These are phyloP conservation scores for Tetrahymena elliotti DNA, from an alignment of 73 alveolate species.

Conservation along the genomic window DNA sequence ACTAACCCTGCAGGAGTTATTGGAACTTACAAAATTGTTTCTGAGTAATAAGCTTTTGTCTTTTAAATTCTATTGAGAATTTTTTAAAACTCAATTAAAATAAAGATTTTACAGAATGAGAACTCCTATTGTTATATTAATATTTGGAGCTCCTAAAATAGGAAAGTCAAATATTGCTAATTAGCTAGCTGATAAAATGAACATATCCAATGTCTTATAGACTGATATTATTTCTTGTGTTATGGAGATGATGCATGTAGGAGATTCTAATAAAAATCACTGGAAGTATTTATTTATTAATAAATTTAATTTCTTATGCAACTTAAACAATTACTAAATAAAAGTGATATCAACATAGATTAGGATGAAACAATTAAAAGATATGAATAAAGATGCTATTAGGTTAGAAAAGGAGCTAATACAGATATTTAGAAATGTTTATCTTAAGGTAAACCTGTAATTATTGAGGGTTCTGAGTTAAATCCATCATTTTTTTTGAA, in stretches of 20 bases:
- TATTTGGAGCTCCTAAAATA: slow-evolving; percentile 58
- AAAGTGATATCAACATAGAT: background rate
- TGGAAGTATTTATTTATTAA: too few species aligned
- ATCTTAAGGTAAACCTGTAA: background rate
- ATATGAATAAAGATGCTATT: background rate
- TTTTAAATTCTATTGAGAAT: too few species aligned
- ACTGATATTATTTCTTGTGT: slow-evolving; percentile 53
- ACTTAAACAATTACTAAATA: too few species aligned
- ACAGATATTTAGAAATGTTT: background rate
- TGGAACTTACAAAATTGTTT: slow-evolving; percentile 54
- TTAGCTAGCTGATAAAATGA: slow-evolving; percentile 57
- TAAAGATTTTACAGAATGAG: slow-evolving; percentile 48
- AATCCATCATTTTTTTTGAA: background rate
- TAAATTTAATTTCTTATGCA: too few species aligned
- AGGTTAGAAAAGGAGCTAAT: background rate
- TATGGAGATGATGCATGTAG: slow-evolving; percentile 39
- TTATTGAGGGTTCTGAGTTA: background rate
- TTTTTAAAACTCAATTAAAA: background rate
- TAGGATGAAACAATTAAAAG: background rate
- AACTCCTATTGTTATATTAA: slow-evolving; percentile 57
- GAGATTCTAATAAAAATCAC: background rate
- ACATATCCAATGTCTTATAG: slow-evolving; percentile 56
- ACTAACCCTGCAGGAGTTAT: slow-evolving; percentile 46
- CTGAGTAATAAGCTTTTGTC: slow-evolving; percentile 18
- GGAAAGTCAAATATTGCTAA: slow-evolving; percentile 60